Base-by-base conservation (phyloP, 192 early-diverging fungal genomes). In the Mortierella hygrophila region DNA sequence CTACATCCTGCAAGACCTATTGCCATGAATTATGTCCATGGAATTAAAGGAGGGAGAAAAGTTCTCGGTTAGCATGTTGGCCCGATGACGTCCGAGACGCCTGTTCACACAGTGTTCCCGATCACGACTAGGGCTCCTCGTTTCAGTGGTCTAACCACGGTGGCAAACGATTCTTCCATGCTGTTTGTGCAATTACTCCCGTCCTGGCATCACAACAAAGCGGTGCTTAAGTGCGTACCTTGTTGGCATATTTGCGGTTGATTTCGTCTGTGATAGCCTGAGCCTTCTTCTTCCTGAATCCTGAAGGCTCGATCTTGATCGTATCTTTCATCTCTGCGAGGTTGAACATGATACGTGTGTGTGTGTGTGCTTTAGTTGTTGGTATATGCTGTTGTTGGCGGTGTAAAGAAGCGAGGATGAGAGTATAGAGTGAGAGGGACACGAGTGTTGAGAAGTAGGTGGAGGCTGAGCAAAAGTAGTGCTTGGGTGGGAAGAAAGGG, bases 201-300 rank as follows among this genome's bases (percentile, higher is more conserved):
- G 1, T 57, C n/a, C 55, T 10, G 21, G 55, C 4, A 26, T 23
- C 9, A 10, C 9, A n/a, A 23, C 52, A 57, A 23, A 57, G 8
- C 23, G 21, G 6, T 57, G 2, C 21, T 8, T 0, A 18, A 10
- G 54, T 15, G 4, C 35, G 74, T 87, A 96, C 96, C 89, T 95
- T 98, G 92, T 99, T 99, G 80, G 98, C 91, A 80, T 97, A 99
- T 85, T 98, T 99, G 71, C 90, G 81, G 90, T 99, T 98, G 73
- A 99, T 91, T 82, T 96, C 96, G 76, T 98, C 95, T 32, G 93
- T 94, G 26, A 99, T 91, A 9, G 98, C 97, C 35, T 93, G 91
- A 18, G 91, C 89, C 69, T 95, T 93, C 18, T 91, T 81, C 85
- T 97, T 97, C 57, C 89, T 87, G 78, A 98, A 97, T 68, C 96